Base-by-base conservation (phyloP, 768 basidiomycete genomes). In the Gymnopilus junonius region DNA sequence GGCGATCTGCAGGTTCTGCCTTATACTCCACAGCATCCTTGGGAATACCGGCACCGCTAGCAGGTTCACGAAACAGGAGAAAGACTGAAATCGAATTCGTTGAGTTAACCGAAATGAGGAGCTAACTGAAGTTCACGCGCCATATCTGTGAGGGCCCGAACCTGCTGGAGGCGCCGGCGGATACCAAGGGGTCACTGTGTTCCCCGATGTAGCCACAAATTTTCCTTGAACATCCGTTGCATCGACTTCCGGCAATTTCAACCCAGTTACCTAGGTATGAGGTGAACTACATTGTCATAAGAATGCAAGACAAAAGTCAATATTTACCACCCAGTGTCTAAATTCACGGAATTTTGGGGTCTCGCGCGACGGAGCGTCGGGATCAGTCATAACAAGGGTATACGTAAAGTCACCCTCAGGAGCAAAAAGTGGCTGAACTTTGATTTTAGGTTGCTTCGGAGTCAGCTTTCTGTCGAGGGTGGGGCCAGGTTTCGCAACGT, bases 61-160 rank as follows among this genome's bases (percentile, higher is more conserved):
- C 53, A 3, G 88, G 88, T 66, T 90, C 89, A 65, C 85, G 78
- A 68, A 86, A 90, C 8, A 90, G 77, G 8, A 90, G 73, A 71
- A 90, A 86, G 12, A 80, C 88, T 79, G 48, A 29, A 53, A 5
- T 8, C 29, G 14, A 43, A 20, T 56, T 48, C 14, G n/a, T 8
- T 34, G 34, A 43, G 27, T 15, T 8, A 32, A 5, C 25, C 14
- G 5, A 2, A 10, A n/a, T 4, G 1, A n/a, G 3, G 1, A 6
- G 15, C 5, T n/a, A 8, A 29, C 17, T 6, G 15, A 8, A 51
- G 29, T 3, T 4, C 14, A 3, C 48, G 31, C n/a, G 88, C 88
- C 79, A 63, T 89, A 89, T 63, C 88, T 79, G 65, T 89, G 88
- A 12, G 80, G 66, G 0, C 86, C 86, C 15, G 82, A 82, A 7